Base-by-base conservation (phyloP, 176 grass and related monocot species). In the Echinochloa phyllopogon region DNA sequence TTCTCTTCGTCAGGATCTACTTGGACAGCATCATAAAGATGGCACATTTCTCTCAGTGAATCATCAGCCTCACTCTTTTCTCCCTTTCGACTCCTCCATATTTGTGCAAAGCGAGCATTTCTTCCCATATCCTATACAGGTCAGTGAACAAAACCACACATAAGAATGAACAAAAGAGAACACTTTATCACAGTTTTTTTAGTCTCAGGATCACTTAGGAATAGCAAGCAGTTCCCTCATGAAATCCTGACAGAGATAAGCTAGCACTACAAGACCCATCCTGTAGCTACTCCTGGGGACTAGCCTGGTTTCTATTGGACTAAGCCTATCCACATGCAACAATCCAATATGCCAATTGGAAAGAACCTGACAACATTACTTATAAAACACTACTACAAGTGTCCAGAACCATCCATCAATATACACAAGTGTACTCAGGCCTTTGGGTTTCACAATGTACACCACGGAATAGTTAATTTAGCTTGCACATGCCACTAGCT, bases 81-180 rank as follows among this genome's bases (percentile, higher is more conserved):
- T 57, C 83, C 86, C 72, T 75, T 98, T 68, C 96, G 83, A 75
- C 88, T 95, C 62, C 76, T 93, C 95, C 95, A 98, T 88, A 98
- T 94, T 94, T 98, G 96, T 77, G 89, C 80, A 90, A 95, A 98
- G 42, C 93, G 93, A 72, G 96, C 87, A 93, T 87, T 92, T 91
- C 89, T 92, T 88, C 75, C 87, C 62, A 88, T 69, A 72, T 94
- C 74, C 95, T 98, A 53, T 62, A 70, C 25, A 84, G 11, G 20
- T 57, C 17, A 64, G 37, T 77, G 49, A 76, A 16, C 52, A 87
- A 86, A 79, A 38, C 11, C 37, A 21, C 82, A 27, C 36, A 44
- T 74, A 77, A 74, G 6, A 67, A 7, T 85, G 20, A 0, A 4
- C 3, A 4, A 53, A 77, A 57, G 21, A 66, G 16, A 52, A 42